Conservation (phyloP, 345 rosid species). For the Ceriops zippeliana region DNA sequence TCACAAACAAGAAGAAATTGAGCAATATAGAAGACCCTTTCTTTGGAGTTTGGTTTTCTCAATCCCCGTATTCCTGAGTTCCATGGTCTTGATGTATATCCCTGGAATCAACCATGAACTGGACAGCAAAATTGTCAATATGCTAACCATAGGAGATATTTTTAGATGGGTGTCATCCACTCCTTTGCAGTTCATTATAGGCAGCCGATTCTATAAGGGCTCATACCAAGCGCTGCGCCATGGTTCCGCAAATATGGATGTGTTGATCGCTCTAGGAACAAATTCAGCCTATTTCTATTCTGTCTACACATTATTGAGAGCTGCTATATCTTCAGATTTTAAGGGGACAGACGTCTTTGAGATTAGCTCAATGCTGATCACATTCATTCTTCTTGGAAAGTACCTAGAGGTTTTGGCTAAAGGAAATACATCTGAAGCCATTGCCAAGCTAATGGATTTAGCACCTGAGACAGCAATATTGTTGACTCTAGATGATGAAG, state of each 20-base stretch:
- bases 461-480: constrained; percentile 71
- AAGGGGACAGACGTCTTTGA: constrained; percentile 83
- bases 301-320: constrained; percentile 65
- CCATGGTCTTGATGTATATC: constrained; percentile 84
- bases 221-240: constrained; percentile 73
- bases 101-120: constrained; percentile 58
- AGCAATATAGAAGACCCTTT: constrained; percentile 59
- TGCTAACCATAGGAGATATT: constrained; percentile 63
- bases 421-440: constrained; percentile 90
- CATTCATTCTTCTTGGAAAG: constrained; percentile 86
- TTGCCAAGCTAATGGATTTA: constrained; percentile 89
- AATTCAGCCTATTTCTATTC: constrained; percentile 94
- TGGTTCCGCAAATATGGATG: constrained; percentile 95
- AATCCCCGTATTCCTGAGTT: constrained; percentile 65
- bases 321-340: constrained; percentile 59
- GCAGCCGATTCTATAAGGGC: constrained; percentile 73
- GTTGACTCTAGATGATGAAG: constrained; percentile 53
- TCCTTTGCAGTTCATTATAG: constrained; percentile 86
- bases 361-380: constrained; percentile 94
- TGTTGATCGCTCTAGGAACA: constrained; percentile 83
- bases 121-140: constrained; percentile 66
- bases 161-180: constrained; percentile 68
- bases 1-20: constrained; percentile 56
- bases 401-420: constrained; percentile 82
- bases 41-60: constrained; percentile 88